phyloP scores from a whole-genome alignment of 1,284 basidiomycete species.

The Puccinia triticina region DNA sequence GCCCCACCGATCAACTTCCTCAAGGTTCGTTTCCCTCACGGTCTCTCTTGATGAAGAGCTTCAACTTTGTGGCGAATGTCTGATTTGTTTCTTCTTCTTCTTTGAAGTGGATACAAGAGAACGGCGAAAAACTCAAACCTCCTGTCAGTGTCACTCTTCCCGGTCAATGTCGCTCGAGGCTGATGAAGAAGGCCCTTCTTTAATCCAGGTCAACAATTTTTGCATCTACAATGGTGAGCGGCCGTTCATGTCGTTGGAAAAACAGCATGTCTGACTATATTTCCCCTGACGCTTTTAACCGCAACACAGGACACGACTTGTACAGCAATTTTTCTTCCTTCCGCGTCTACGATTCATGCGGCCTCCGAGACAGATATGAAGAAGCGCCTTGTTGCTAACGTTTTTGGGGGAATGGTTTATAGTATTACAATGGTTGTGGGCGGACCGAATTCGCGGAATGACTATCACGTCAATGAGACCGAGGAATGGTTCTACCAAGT shows the following conservation, averaged over 20 bases:
- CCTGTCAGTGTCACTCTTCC: constrained; percentile 67
- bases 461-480: constrained; percentile 91
- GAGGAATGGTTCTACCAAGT: constrained; percentile 98
- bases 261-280: background rate
- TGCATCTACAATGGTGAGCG: constrained; percentile 76
- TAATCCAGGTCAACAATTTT: constrained; percentile 61
- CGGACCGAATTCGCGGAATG: constrained; percentile 85
- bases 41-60: background rate
- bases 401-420: background rate
- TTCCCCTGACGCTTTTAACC: background rate
- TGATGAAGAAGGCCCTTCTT: constrained; percentile 9
- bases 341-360: too few species aligned
- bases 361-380: too few species aligned
- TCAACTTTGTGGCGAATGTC: too few species aligned
- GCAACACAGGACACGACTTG: constrained; percentile 28
- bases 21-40: background rate
- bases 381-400: too few species aligned
- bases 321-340: background rate
- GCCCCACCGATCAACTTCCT: constrained; percentile 14
- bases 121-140: constrained; percentile 75
- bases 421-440: constrained; percentile 83
- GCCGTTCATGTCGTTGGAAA: background rate
- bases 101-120: constrained; percentile 75
- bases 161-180: background rate
- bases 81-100: background rate